Evolutionary conservation across 768 basidiomycete genomes (phyloP), one percentile per base, ranked within the genome.

Genomic region (Bullera alba): DNA sequence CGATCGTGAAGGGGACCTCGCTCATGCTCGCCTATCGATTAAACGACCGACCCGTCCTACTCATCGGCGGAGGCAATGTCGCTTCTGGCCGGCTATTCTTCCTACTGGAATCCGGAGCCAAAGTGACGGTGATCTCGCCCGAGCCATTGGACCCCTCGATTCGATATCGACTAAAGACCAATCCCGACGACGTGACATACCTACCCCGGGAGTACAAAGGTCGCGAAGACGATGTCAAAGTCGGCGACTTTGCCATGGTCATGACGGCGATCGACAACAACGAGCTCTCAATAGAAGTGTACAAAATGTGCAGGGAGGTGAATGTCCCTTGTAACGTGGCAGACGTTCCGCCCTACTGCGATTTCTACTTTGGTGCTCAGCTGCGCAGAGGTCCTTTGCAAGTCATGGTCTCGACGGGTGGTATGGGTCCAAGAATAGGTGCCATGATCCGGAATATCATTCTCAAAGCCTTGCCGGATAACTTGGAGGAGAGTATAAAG

Each of bases 361-460:
- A 99, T 74, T 99, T 99, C 67, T 97, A 92, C 77, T 99, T 97
- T 75, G 95, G 95, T 43, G 86, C 88, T 2, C 87, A 89, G 70
- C 82, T 96, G 53, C 83, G 88, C 26, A 79, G 83, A 53, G 92
- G 93, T 0, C 87, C 92, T 0, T 75, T 99, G 21, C 91, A 95
- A 73, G 82, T 99, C 57, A 85, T 97, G 86, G 83, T 99, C 45
- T 92, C 89, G 16, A 97, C 95, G 3, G 87, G 87, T 54, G 95
- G 95, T 27, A 83, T 86, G 61, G 87, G 89, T 12, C 95, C 95
- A 1, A 84, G 87, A 65, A 78, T 97, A 66, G 90, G 92, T 3
- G 85, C 85, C 55, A 76, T 95, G 60, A 81, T 99, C 47, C 81
- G 83, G 57, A 76, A 79, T 54, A 78, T 73, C 60, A 76, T 97